A percentile compares a stretch with the other conserved stretches of the same genome.
Evolutionary conservation across 169 alveolate species (phyloP).

Genomic region (Cryptosporidium baileyi): DNA sequence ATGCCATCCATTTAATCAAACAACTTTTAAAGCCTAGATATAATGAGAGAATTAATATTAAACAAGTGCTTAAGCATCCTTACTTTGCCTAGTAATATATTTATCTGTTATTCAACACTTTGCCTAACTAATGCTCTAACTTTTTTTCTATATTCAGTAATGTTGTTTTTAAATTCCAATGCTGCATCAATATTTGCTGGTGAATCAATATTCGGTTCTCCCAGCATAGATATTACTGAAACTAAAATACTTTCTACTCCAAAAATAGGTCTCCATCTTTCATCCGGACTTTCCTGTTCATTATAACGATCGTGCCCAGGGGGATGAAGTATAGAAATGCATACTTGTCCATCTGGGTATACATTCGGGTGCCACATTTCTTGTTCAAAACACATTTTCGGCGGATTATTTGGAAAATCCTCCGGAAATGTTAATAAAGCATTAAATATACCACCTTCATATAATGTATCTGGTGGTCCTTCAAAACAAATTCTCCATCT

Average conservation of each 20-base stretch:
- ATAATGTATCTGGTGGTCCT: slow-evolving; percentile 96
- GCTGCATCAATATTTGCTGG: slow-evolving; percentile 98
- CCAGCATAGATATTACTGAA: slow-evolving; percentile 94
- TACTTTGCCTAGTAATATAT: background rate
- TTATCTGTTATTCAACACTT: slow-evolving; percentile 21
- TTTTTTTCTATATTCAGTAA: slow-evolving; percentile 85
- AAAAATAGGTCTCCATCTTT: slow-evolving; percentile 97
- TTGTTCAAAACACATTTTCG: slow-evolving; percentile 94
- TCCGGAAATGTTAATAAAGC: slow-evolving; percentile 94
- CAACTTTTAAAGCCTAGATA: slow-evolving; percentile 11
- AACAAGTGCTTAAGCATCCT: slow-evolving; percentile 46
- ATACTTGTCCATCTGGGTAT: slow-evolving; percentile 94
- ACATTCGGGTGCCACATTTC: slow-evolving; percentile 98
- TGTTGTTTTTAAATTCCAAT: slow-evolving; percentile 84
- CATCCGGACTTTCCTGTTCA: slow-evolving; percentile 96
- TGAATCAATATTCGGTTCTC: slow-evolving; percentile 95
- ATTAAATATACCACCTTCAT: slow-evolving; percentile 96
- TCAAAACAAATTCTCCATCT: slow-evolving; percentile 94
- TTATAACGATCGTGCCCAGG: slow-evolving; percentile 95
- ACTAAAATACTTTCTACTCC: slow-evolving; percentile 95
- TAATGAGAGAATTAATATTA: slow-evolving; percentile 45
- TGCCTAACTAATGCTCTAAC: slow-evolving; percentile 85
- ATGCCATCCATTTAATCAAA: slow-evolving; percentile 5
- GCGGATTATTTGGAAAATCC: slow-evolving; percentile 97
- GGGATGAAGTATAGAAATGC: slow-evolving; percentile 96